phyloP scores from a whole-genome alignment of 2,329 filamentous ascomycete genomes.

The Aureobasidium melanogenum region DNA sequence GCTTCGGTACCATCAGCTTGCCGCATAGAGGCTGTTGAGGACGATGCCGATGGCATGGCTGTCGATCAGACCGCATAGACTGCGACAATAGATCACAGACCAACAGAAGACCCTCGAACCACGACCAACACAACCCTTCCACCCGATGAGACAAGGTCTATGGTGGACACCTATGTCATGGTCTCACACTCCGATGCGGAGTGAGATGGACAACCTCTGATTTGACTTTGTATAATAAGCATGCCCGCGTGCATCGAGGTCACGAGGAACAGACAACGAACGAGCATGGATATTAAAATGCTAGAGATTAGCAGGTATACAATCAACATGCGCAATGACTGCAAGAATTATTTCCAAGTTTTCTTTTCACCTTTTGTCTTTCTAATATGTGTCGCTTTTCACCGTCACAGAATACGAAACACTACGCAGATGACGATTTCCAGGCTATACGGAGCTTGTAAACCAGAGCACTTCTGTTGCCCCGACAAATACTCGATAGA shows the following conservation, averaged over 20 bases:
- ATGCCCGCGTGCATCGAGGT: not conserved
- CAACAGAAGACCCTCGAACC: not conserved
- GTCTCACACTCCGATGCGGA: not conserved
- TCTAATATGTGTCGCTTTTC: too few species aligned
- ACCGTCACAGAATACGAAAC: too few species aligned
- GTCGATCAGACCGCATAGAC: conserved; percentile 7
- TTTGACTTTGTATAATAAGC: not conserved
- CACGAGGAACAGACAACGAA: not conserved
- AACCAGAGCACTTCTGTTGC: too few species aligned
- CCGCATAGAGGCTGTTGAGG: conserved; percentile 47
- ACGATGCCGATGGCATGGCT: conserved; percentile 33
- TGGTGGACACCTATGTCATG: not conserved
- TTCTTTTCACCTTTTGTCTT: too few species aligned
- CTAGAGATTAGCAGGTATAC: not conserved
- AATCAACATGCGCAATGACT: not conserved
- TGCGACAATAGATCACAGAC: not conserved
- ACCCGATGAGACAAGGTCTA: too few species aligned
- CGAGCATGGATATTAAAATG: not conserved
- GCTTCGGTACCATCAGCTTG: conserved; percentile 62
- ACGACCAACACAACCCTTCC: not conserved
- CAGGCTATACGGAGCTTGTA: too few species aligned
- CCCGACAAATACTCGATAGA: too few species aligned
- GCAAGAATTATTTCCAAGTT: not conserved
- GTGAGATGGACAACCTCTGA: too few species aligned
- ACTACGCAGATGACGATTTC: too few species aligned